Base-by-base conservation (phyloP, 2,329 filamentous ascomycete species). In the Leptographium radiaticola region DNA sequence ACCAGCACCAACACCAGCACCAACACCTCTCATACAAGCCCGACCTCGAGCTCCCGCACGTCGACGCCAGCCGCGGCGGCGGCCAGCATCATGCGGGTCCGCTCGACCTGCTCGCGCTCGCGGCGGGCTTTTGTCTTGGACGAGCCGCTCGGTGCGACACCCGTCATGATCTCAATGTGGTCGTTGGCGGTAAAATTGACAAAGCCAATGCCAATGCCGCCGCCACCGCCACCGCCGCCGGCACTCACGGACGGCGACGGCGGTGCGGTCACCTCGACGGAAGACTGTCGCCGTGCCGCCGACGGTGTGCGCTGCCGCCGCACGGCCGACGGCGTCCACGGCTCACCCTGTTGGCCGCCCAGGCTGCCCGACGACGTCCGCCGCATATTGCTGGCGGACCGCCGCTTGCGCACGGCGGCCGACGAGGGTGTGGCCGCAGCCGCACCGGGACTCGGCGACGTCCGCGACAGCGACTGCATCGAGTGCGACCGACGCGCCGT, bases 91-190 rank as follows among this genome's bases (percentile, higher is more conserved):
- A 25, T 25, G 25, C 25, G 25, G 25, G 25, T 25, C 25, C 25
- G 25, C 25, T 25, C 25, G 25, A 25, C 25, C 25, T 25, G 88
- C 71, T 96, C 91, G 66, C 88, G 86, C 68, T 97, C 91, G 51
- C 93, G 74, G 53, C 89, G 73, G n/a, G 89, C 89, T 66, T 96
- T 96, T 10, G 93, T 97, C 77, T 97, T 97, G 60, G 81, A 87
- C 61, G 84, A 89, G 11, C 93, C 93, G 59, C 85, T 90, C 1
- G 91, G 91, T 47, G 93, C 93, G 13, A 98, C 93, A 6, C 90
- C 91, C 9, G 81, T 88, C 68, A 98, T 80, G 45, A 98, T 83
- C 64, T 86, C 80, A 15, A 77, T 73, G 62, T 83, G 84, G 67
- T 98, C 90, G 50, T 77, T 74, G 0, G 89, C 84, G 1, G 90